A percentile compares a stretch with the other conserved stretches of the same genome.
phyloP scores from a whole-genome alignment of 352 stramenopile genomes.

The Aphanomyces euteiches region DNA sequence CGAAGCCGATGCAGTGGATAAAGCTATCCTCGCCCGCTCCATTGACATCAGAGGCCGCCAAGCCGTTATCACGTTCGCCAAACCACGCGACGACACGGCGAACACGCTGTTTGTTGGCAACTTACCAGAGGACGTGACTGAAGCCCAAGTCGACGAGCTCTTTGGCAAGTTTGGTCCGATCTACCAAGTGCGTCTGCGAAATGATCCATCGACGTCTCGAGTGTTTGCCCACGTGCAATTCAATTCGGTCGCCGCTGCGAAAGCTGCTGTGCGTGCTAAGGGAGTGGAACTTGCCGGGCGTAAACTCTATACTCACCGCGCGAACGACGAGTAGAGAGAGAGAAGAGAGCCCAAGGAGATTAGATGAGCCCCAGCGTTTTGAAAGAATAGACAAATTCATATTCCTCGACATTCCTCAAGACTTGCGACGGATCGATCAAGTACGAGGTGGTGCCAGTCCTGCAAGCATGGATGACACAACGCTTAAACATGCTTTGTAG shows the following conservation, averaged over 20 bases:
- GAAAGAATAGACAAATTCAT: no score
- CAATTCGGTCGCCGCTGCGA: background rate
- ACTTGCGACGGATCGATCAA: no score
- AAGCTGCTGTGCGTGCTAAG: no score
- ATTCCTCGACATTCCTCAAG: no score
- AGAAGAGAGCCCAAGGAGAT: background rate
- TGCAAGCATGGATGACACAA: no score
- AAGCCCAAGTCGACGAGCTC: constrained; percentile 88
- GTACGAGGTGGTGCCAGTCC: no score
- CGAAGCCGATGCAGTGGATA: background rate
- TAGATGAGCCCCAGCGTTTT: no score
- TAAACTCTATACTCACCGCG: background rate
- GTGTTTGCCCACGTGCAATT: constrained; percentile 15
- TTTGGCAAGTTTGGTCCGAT: constrained; percentile 97
- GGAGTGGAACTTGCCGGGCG: background rate
- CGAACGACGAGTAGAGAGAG: background rate
- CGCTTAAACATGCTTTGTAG: no score
- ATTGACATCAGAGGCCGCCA: background rate
- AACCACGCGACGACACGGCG: background rate
- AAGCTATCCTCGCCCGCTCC: background rate
- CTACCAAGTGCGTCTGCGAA: constrained; percentile 87
- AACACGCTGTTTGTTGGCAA: constrained; percentile 97
- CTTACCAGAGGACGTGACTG: constrained; percentile 89
- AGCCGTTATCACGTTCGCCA: constrained; percentile 39
- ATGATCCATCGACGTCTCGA: background rate